Evolutionary conservation across 148 eudicot genomes (phyloP), one percentile per base, ranked within the genome.

Genomic region (Spergularia bocconei): DNA sequence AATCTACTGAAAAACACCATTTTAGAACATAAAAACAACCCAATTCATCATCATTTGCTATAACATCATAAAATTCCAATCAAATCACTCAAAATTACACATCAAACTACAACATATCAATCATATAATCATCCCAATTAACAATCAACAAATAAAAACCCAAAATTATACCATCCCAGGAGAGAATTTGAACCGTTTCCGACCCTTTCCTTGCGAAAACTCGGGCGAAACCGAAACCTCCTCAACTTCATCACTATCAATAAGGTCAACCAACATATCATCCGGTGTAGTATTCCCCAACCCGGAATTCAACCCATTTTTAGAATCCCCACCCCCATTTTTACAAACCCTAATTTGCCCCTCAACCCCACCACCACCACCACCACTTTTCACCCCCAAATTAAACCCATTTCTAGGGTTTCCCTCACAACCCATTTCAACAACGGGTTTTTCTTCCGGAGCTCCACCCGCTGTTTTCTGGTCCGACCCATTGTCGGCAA

Each of bases 161-260:
- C 4, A 59, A 69, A 71, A 29, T 11, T 71, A 67, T 87, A 93
- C 99, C 99, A 92, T 92, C 75, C 98, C 92, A n/a, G 99, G 99
- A 0, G 99, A 95, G 76, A 95, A 92, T 78, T 92, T 95, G 85
- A 89, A 85, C 39, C 99, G 94, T 69, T 91, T 92, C 58, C 75
- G 81, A 0, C 86, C 74, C 29, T 76, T 63, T 0, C 66, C 75
- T 73, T 92, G 89, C 50, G 83, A 78, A 74, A 85, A 71, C 70
- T 89, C 96, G 12, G 98, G 99, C 15, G 97, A 83, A 74, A 81
- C 86, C 15, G 97, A 83, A 74, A 81, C 86, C 44, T 88, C 93
- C 13, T 9, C 53, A 51, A 71, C 65, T 25, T 72, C 87, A 63
- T 78, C 87, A 8, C 29, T 73, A 41, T 74, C 60, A 72, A 70